Percentiles rank a stretch among this genome's conserved stretches.
These are phyloP conservation scores for Fraxinus albicans DNA, from an alignment of 305 asterid species.

Conservation along the genomic window DNA sequence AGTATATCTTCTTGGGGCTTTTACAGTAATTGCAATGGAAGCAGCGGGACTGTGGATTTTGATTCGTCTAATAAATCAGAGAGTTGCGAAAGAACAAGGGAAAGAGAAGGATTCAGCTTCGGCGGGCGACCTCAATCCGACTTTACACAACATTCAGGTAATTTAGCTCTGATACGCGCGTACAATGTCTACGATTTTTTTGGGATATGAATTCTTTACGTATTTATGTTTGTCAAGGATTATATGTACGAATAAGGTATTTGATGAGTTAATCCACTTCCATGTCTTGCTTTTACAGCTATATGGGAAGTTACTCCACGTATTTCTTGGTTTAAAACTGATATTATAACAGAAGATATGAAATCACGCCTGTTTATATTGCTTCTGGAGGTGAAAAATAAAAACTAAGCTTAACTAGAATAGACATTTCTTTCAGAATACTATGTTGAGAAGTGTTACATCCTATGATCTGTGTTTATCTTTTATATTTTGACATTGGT, in stretches of 20 bases:
- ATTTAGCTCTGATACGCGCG: not conserved
- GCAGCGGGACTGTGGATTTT: constrained; percentile 48
- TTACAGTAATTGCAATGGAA: constrained; percentile 56
- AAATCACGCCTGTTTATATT: not conserved
- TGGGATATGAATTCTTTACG: constrained; percentile 2
- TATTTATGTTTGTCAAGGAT: not conserved
- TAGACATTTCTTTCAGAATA: not conserved
- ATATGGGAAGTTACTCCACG: not conserved
- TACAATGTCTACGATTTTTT: not conserved
- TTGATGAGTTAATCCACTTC: not conserved
- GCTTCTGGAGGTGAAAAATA: not conserved
- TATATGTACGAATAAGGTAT: not conserved
- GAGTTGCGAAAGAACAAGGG: constrained; percentile 35
- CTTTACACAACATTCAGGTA: constrained; percentile 67
- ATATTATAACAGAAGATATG: not conserved
- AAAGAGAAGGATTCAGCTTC: constrained; percentile 26
- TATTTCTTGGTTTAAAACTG: not conserved
- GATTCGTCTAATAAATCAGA: constrained; percentile 52
- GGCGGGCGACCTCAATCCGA: constrained; percentile 44
- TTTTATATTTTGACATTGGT: not conserved
- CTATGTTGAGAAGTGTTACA: not conserved
- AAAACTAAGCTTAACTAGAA: not conserved
- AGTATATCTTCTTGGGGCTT: constrained; percentile 59
- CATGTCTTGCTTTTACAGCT: not conserved
- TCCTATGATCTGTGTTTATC: not conserved